Conservation (phyloP, 768 basidiomycete species). For the Mycena galopus region DNA sequence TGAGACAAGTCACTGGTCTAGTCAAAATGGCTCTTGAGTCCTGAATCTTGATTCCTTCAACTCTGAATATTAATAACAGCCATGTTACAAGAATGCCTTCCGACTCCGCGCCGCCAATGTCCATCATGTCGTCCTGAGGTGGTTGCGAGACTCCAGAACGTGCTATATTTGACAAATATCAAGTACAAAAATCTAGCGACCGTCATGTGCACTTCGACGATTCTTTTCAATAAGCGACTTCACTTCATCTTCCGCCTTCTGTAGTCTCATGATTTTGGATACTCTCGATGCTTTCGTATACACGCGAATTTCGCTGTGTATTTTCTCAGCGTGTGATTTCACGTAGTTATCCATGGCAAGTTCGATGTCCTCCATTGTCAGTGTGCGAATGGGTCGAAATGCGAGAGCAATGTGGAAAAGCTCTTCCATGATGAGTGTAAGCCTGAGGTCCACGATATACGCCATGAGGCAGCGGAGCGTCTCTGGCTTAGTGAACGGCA, state of each 20-base stretch:
- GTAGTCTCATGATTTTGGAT: not conserved
- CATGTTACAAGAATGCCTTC: too few relatives aligned
- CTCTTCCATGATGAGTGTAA: constrained; percentile 8
- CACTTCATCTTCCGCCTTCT: not conserved
- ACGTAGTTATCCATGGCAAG: not conserved
- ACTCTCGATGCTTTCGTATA: not conserved
- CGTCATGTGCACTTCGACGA: too few relatives aligned
- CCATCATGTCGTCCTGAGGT: too few relatives aligned
- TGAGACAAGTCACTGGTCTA: too few relatives aligned
- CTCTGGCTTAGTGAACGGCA: not conserved
- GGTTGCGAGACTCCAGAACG: too few relatives aligned
- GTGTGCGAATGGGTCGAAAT: too few relatives aligned
- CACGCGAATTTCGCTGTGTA: not conserved
- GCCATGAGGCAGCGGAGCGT: constrained; percentile 1
- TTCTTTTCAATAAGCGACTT: not conserved
- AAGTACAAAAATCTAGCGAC: too few relatives aligned
- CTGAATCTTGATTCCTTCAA: too few relatives aligned
- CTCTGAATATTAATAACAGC: too few relatives aligned
- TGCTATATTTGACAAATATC: too few relatives aligned
- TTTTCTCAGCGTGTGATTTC: not conserved
- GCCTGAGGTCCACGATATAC: constrained; percentile 8
- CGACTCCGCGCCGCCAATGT: too few relatives aligned
- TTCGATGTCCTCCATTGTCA: not conserved
- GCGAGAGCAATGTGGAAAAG: not conserved
- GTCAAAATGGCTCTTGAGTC: too few relatives aligned